phyloP scores from a whole-genome alignment of 148 eudicot species.

The Nepenthes mirabilis region DNA sequence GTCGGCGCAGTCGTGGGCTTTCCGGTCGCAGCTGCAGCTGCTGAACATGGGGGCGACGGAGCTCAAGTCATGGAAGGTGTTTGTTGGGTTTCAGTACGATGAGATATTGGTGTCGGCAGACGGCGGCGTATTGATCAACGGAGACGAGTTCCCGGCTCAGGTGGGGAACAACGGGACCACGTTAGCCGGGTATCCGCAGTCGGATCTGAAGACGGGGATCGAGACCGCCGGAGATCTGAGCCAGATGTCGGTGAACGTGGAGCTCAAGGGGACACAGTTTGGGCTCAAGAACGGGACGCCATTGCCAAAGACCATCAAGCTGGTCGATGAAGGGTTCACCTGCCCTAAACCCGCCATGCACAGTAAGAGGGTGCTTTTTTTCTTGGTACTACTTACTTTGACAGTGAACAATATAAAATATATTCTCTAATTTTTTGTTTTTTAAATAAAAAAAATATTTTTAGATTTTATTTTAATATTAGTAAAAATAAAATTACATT shows the following conservation, averaged over 20 bases:
- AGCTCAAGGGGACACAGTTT: slow-evolving; percentile 38
- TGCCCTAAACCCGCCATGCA: slow-evolving; percentile 37
- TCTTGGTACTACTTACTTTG: neutral
- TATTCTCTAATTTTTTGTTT: neutral
- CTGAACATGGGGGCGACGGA: slow-evolving; percentile 35
- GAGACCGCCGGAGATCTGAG: slow-evolving; percentile 43
- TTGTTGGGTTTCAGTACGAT: slow-evolving; percentile 34
- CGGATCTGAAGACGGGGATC: slow-evolving; percentile 46
- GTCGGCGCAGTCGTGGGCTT: slow-evolving; percentile 46
- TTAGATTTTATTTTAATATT: neutral
- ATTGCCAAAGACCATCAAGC: slow-evolving; percentile 47
- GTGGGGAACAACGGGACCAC: slow-evolving; percentile 43
- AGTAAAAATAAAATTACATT: neutral
- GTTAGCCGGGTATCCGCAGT: slow-evolving; percentile 30
- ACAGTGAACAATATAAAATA: neutral
- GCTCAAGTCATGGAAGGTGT: slow-evolving; percentile 45
- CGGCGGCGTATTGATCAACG: slow-evolving; percentile 25
- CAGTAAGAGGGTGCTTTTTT: slow-evolving; percentile 16
- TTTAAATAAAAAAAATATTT: too few species aligned
- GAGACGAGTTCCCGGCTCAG: slow-evolving; percentile 29
- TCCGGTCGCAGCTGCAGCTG: slow-evolving; percentile 21
- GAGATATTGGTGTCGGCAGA: slow-evolving; percentile 37
- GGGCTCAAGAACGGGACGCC: slow-evolving; percentile 38
- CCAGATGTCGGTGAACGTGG: slow-evolving; percentile 28
- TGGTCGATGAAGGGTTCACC: slow-evolving; percentile 40